A percentile compares a stretch with the other conserved stretches of the same genome.
These are phyloP conservation scores for Colletotrichum karsti DNA, from an alignment of 2,329 filamentous ascomycete genomes.

Conservation along the genomic window DNA sequence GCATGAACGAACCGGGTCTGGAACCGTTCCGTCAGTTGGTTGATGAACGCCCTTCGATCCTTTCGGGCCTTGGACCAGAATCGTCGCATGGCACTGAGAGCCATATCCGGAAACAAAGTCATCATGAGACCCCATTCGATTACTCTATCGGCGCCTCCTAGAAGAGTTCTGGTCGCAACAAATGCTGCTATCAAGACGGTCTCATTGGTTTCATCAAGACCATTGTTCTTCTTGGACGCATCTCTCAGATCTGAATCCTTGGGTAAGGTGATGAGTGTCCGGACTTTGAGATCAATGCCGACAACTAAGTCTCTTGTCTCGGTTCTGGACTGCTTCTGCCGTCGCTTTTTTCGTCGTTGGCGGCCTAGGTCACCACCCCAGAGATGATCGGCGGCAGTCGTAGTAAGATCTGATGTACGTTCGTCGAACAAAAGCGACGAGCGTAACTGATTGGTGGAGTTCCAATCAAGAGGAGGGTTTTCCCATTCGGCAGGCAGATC, in stretches of 20 bases:
- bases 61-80: slow-evolving; percentile 64
- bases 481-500: slow-evolving; percentile 16
- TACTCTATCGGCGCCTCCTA: slow-evolving; percentile 67
- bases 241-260: slow-evolving; percentile 21
- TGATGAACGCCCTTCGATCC: slow-evolving; percentile 60
- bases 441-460: slow-evolving; percentile 45
- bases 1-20: slow-evolving; percentile 72
- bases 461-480: slow-evolving; percentile 42
- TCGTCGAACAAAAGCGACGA: slow-evolving; percentile 3
- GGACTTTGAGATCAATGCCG: slow-evolving; percentile 22
- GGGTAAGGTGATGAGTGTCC: slow-evolving; percentile 21
- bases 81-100: slow-evolving; percentile 58
- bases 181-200: slow-evolving; percentile 61
- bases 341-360: slow-evolving; percentile 16
- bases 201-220: slow-evolving; percentile 28
- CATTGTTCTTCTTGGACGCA: not conserved
- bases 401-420: slow-evolving; percentile 4
- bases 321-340: slow-evolving; percentile 12
- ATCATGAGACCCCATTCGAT: slow-evolving; percentile 70
- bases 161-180: slow-evolving; percentile 63
- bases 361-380: slow-evolving; percentile 25
- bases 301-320: slow-evolving; percentile 19
- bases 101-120: slow-evolving; percentile 62
- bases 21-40: slow-evolving; percentile 69
- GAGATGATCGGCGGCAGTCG: slow-evolving; percentile 32